phyloP scores from a whole-genome alignment of 1,284 basidiomycete genomes.

The Fomitopsis schrenkii region DNA sequence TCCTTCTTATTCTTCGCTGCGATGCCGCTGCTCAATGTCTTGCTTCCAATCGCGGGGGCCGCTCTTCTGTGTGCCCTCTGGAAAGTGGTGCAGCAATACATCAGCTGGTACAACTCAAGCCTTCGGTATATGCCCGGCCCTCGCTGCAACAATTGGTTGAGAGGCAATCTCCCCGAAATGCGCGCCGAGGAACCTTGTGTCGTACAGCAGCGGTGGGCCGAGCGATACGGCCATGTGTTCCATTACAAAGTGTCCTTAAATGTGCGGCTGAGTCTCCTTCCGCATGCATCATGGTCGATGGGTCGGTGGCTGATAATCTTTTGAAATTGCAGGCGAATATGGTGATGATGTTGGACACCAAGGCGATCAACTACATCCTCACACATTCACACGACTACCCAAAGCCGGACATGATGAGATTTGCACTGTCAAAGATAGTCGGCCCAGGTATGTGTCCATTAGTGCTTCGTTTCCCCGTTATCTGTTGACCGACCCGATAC shows the following conservation, averaged over 20 bases:
- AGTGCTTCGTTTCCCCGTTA: background rate
- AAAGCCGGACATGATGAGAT: conserved; percentile 25
- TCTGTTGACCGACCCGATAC: background rate
- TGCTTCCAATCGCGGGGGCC: background rate
- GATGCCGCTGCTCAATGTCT: background rate
- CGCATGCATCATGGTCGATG: background rate
- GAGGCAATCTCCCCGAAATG: conserved; percentile 48
- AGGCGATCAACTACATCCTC: conserved; percentile 35
- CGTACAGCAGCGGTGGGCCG: conserved; percentile 49
- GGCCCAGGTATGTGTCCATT: conserved; percentile 25
- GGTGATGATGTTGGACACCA: conserved; percentile 36
- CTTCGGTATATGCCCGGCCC: conserved; percentile 48
- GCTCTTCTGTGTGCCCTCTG: background rate
- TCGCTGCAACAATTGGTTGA: conserved; percentile 42
- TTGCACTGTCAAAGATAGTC: conserved; percentile 19
- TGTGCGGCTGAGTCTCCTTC: conserved; percentile 29
- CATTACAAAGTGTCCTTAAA: conserved; percentile 41
- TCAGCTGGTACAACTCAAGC: conserved; percentile 33
- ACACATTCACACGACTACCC: conserved; percentile 30
- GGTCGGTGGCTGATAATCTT: background rate
- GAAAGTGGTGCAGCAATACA: conserved; percentile 1
- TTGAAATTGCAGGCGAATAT: conserved; percentile 29
- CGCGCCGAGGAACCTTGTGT: conserved; percentile 34
- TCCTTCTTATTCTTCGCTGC: background rate
- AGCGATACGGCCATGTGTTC: conserved; percentile 49